Evolutionary conservation across 441 rosid genomes (phyloP).

Genomic region (Adansonia madagascariensis): DNA sequence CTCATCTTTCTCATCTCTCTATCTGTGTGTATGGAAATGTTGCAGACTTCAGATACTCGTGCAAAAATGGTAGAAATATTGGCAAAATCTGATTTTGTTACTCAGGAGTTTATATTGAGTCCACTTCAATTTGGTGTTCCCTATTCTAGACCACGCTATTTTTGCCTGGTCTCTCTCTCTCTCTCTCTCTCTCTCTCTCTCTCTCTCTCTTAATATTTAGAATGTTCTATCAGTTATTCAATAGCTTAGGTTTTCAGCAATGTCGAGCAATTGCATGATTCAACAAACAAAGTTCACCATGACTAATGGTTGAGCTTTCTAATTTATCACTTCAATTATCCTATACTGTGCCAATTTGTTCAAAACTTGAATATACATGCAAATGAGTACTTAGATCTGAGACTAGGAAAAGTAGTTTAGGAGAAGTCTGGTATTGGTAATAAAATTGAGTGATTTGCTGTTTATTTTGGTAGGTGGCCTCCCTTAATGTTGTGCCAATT

Average conservation of each 20-base stretch:
- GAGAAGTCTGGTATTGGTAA: neutral
- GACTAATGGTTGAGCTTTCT: neutral
- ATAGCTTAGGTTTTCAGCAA: neutral
- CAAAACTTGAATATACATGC: constrained; percentile 10
- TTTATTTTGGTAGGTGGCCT: neutral
- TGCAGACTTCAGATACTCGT: constrained; percentile 88
- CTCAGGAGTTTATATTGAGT: constrained; percentile 85
- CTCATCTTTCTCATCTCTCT: neutral
- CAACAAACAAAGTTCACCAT: neutral
- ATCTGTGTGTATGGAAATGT: constrained; percentile 23
- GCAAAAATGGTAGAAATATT: constrained; percentile 73
- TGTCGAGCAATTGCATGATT: neutral
- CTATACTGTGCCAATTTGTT: neutral
- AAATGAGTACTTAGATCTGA: neutral
- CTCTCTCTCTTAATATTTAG: constrained; percentile 23
- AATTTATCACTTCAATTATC: neutral
- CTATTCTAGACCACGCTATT: constrained; percentile 95
- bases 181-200: constrained; percentile 22
- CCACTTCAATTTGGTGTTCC: constrained; percentile 93
- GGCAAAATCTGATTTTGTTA: constrained; percentile 51
- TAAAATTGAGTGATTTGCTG: neutral
- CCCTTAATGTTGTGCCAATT: neutral
- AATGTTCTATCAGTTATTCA: neutral
- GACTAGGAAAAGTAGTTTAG: constrained; percentile 4
- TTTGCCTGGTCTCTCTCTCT: constrained; percentile 67